A percentile compares a stretch with the other conserved stretches of the same genome.
Conservation (phyloP, 176 grass and related monocot species). For the Hyparrhenia diplandra region DNA sequence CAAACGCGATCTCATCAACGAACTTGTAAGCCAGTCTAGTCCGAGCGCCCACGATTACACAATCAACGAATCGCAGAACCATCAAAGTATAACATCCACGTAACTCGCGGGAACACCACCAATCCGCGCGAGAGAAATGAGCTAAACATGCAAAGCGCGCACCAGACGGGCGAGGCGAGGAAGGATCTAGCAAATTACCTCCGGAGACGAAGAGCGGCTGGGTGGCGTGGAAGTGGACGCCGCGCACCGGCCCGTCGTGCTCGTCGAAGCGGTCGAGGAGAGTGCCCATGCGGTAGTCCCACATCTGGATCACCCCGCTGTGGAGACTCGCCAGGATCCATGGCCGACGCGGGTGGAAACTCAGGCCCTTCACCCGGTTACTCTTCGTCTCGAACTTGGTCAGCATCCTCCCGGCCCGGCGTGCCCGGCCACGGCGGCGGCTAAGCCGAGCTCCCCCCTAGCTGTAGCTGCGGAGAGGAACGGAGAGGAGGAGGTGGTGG, state of each 20-base stretch:
- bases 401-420: conserved; percentile 60
- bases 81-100: background rate
- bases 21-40: background rate
- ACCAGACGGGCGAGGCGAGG: background rate
- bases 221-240: conserved; percentile 94
- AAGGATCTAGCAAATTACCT: conserved; percentile 52
- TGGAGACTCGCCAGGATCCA: conserved; percentile 98
- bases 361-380: conserved; percentile 96
- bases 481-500: conserved; percentile 16
- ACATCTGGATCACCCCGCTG: conserved; percentile 98
- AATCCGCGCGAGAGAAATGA: background rate
- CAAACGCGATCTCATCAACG: conserved; percentile 9
- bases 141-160: background rate
- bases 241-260: conserved; percentile 94
- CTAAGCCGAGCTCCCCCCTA: conserved; percentile 8
- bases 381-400: conserved; percentile 99
- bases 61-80: conserved; percentile 4
- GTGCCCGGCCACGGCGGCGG: conserved; percentile 17
- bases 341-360: conserved; percentile 91
- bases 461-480: conserved; percentile 8
- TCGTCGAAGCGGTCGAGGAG: conserved; percentile 99
- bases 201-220: conserved; percentile 98
- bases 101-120: background rate
- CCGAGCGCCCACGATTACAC: background rate
- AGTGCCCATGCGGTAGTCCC: conserved; percentile 99